phyloP scores from a whole-genome alignment of 176 grass and related monocot species.

The Echinochloa phyllopogon region DNA sequence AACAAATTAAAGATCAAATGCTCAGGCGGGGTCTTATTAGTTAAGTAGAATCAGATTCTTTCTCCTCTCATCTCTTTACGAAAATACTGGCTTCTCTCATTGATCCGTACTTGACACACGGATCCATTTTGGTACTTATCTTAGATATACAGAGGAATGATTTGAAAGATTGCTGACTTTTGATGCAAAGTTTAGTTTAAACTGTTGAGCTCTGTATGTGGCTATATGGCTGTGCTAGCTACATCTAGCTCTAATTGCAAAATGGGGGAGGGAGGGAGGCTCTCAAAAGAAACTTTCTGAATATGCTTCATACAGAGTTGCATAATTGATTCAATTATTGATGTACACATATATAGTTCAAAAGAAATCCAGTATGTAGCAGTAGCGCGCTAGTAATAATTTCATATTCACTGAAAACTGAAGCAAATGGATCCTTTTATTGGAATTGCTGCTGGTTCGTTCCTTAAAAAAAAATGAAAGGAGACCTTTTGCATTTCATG shows the following conservation, averaged over 20 bases:
- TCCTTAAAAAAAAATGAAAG: not conserved
- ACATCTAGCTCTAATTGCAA: not conserved
- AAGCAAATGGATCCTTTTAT: not conserved
- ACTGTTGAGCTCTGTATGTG: not conserved
- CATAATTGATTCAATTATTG: not conserved
- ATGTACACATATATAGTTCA: not conserved
- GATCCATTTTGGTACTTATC: not conserved
- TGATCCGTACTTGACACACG: not conserved
- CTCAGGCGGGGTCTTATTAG: not conserved
- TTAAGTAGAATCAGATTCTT: conserved; percentile 15
- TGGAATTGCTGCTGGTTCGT: not conserved
- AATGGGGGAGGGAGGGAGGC: not conserved
- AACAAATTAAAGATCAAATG: not conserved
- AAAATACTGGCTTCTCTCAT: not conserved
- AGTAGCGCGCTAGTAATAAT: not conserved
- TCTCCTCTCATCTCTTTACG: not conserved
- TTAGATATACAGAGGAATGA: conserved; percentile 11
- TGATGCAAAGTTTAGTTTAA: not conserved
- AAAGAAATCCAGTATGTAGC: not conserved
- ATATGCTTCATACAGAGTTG: not conserved
- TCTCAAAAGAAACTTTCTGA: not conserved
- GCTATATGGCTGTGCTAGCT: not conserved
- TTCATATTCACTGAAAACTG: not conserved
- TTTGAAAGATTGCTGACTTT: not conserved
- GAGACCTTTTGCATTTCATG: not conserved